Percentiles rank a stretch among this genome's conserved stretches.
Evolutionary conservation across 805 yeast species (phyloP).

Genomic region (Diddensiella santjacobensis): DNA sequence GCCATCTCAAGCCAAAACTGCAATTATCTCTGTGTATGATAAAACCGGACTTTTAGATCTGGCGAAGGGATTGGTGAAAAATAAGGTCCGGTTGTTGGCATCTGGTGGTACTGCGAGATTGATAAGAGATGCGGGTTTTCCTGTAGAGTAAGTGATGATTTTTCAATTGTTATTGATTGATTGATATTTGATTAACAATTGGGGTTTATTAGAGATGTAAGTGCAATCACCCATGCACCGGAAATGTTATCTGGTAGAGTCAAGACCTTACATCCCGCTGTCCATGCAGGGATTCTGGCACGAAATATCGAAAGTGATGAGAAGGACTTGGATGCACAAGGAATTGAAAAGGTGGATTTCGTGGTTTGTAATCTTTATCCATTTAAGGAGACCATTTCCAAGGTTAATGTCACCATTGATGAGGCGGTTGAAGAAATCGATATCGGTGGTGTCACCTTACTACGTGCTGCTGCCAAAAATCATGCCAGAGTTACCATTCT

Average conservation of each 20-base stretch:
- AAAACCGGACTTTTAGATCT: slow-evolving; percentile 94
- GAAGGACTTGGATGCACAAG: slow-evolving; percentile 79
- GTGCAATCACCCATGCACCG: slow-evolving; percentile 94
- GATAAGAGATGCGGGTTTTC: slow-evolving; percentile 96
- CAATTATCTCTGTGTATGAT: slow-evolving; percentile 94
- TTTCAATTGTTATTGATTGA: slow-evolving; percentile 17
- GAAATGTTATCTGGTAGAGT: slow-evolving; percentile 99
- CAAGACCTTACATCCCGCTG: slow-evolving; percentile 97
- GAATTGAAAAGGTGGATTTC: slow-evolving; percentile 92
- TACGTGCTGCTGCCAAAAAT: slow-evolving; percentile 98
- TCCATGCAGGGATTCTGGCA: slow-evolving; percentile 91
- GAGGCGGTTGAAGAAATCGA: slow-evolving; percentile 99
- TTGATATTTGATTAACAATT: background rate
- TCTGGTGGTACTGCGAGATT: slow-evolving; percentile 96
- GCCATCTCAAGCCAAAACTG: slow-evolving; percentile 55
- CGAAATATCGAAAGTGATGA: slow-evolving; percentile 90
- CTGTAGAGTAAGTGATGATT: slow-evolving; percentile 54
- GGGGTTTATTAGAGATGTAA: slow-evolving; percentile 54
- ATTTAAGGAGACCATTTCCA: slow-evolving; percentile 94
- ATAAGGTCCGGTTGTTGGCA: slow-evolving; percentile 88
- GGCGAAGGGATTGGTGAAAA: slow-evolving; percentile 88
- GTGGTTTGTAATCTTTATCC: slow-evolving; percentile 98
- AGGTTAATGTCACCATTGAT: slow-evolving; percentile 88
- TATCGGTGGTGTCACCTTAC: slow-evolving; percentile 94
- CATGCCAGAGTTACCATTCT: slow-evolving; percentile 93